Conservation (phyloP, 2,329 filamentous ascomycete species). For the Paraphaeosphaeria minitans region DNA sequence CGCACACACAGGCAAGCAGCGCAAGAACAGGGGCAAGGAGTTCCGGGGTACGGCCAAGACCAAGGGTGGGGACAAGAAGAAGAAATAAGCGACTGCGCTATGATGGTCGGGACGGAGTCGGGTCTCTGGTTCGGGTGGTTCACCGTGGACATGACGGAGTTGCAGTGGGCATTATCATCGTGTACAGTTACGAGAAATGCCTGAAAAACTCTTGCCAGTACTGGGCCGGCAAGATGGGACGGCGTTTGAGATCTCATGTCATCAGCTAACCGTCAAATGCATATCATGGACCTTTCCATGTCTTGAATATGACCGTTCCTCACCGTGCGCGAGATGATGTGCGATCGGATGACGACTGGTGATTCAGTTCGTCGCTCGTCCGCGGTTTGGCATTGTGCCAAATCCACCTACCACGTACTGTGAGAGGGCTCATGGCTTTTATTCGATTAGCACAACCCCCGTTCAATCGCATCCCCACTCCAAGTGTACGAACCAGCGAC, state of each 20-base stretch:
- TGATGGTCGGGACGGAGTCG: conserved; percentile 39
- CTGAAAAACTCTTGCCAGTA: conserved; percentile 44
- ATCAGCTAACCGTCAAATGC: conserved; percentile 47
- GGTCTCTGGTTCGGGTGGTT: conserved; percentile 40
- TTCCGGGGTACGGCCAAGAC: conserved; percentile 97
- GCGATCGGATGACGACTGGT: too few relatives aligned
- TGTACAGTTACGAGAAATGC: conserved; percentile 47
- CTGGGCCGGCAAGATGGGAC: conserved; percentile 44
- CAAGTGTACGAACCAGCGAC: too few relatives aligned
- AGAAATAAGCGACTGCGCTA: conserved; percentile 52
- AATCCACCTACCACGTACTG: too few relatives aligned
- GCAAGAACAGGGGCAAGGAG: conserved; percentile 99
- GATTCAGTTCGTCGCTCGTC: too few relatives aligned
- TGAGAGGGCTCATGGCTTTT: too few relatives aligned
- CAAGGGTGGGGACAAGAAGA: conserved; percentile 93
- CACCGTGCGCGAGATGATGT: background rate
- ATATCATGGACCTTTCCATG: conserved; percentile 46
- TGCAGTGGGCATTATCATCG: conserved; percentile 44
- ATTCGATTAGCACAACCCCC: too few relatives aligned
- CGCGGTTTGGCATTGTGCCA: too few relatives aligned
- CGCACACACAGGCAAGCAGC: conserved; percentile 85
- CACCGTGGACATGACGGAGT: conserved; percentile 40
- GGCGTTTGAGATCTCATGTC: conserved; percentile 46
- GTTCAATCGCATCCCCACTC: too few relatives aligned
- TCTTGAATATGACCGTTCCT: conserved; percentile 4